A percentile compares a stretch with the other conserved stretches of the same genome.
Conservation (phyloP, 2,329 filamentous ascomycete genomes). For the Fusarium concolor region DNA sequence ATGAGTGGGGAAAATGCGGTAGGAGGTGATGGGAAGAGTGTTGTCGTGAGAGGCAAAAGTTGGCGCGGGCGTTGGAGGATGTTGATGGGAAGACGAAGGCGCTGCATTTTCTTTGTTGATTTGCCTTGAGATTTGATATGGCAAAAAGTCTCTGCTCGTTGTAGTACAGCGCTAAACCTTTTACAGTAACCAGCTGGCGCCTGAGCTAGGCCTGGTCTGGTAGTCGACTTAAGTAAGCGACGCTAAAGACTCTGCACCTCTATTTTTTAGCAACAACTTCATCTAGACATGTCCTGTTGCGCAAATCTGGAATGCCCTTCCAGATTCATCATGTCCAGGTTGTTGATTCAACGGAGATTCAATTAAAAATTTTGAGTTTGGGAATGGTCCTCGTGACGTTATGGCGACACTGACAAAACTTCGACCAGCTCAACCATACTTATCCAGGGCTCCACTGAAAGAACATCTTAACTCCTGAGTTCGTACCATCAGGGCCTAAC, state of each 20-base stretch:
- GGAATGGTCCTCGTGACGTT: too few species aligned
- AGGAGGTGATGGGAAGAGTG: not conserved
- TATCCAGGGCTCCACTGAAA: too few species aligned
- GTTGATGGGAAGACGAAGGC: slow-evolving; percentile 11
- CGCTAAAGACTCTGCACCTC: not conserved
- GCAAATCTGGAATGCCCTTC: too few species aligned
- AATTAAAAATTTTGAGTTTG: too few species aligned
- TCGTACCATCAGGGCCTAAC: too few species aligned
- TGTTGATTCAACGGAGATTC: too few species aligned
- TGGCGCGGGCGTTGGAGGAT: not conserved
- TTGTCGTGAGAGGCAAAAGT: not conserved
- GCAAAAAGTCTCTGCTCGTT: slow-evolving; percentile 29
- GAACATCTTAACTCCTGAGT: too few species aligned
- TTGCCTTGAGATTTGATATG: slow-evolving; percentile 11
- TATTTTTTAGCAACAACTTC: not conserved
- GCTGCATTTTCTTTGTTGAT: slow-evolving; percentile 24
- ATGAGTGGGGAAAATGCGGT: not conserved
- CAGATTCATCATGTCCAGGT: too few species aligned
- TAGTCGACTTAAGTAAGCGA: not conserved
- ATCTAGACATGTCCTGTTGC: too few species aligned
- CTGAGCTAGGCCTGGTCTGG: not conserved
- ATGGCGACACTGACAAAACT: too few species aligned
- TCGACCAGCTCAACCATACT: too few species aligned
- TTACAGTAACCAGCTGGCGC: not conserved
- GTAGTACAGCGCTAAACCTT: not conserved